Evolutionary conservation across 768 basidiomycete species (phyloP).

Genomic region (Boletus rubropictus): DNA sequence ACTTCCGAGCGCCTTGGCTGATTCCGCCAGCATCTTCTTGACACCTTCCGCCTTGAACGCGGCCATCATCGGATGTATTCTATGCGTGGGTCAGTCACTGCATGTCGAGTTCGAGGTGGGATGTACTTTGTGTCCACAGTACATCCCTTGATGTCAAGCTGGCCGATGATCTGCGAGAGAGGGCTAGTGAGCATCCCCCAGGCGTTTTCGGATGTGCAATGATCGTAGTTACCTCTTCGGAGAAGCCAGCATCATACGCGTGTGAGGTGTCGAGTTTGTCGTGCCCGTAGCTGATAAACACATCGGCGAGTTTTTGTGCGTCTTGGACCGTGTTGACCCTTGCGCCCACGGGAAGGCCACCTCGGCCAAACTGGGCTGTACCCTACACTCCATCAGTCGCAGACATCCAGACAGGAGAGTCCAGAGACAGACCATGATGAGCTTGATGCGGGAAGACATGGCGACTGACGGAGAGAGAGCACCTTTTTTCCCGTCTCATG

Average conservation of each 20-base stretch:
- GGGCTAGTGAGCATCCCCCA: not conserved
- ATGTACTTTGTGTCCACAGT: slow-evolving; percentile 21
- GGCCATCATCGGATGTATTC: slow-evolving; percentile 34
- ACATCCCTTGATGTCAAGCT: slow-evolving; percentile 15
- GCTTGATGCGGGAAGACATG: slow-evolving; percentile 7
- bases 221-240: slow-evolving; percentile 8
- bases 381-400: slow-evolving; percentile 6
- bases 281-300: slow-evolving; percentile 13
- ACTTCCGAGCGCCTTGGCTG: not conserved
- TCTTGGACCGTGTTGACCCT: slow-evolving; percentile 11
- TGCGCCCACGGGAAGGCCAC: slow-evolving; percentile 2
- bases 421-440: slow-evolving; percentile 3
- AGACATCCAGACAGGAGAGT: not conserved
- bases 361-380: slow-evolving; percentile 13
- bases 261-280: slow-evolving; percentile 11
- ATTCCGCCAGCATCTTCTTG: not conserved
- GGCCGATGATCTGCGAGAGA: slow-evolving; percentile 6
- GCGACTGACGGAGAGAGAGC: not conserved
- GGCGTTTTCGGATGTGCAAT: not conserved
- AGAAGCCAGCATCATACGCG: slow-evolving; percentile 9
- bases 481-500: not conserved
- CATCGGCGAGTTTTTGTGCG: slow-evolving; percentile 19
- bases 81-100: not conserved
- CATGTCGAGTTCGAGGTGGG: not conserved
- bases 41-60: not conserved